Evolutionary conservation across 441 rosid genomes (phyloP).

Genomic region (Cnidoscolus chayamansa): DNA sequence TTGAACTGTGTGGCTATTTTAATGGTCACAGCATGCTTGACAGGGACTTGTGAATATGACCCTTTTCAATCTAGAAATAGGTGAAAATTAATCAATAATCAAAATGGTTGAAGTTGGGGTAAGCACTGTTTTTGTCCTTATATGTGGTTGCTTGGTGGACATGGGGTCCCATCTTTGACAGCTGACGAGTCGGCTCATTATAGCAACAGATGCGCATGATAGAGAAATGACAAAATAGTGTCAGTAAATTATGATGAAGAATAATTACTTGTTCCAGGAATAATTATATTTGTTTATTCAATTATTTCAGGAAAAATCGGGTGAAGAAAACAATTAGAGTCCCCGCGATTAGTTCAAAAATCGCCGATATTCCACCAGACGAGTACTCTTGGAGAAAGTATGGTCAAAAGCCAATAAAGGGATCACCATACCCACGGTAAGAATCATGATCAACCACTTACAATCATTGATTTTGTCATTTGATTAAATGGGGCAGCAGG

Average conservation of each 20-base stretch:
- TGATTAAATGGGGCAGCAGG: not conserved
- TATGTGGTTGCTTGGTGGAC: not conserved
- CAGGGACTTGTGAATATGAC: conserved; percentile 15
- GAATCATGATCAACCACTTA: not conserved
- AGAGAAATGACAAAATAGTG: not conserved
- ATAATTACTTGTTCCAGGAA: not conserved
- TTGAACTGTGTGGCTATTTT: not conserved
- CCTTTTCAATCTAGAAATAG: not conserved
- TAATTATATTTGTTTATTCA: not conserved
- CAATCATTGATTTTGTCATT: conserved; percentile 5
- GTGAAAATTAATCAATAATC: too few relatives aligned
- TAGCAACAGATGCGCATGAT: conserved; percentile 15
- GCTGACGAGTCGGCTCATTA: not conserved
- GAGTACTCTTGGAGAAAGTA: conserved; percentile 96
- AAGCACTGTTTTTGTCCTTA: conserved; percentile 18
- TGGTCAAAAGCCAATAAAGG: conserved; percentile 97
- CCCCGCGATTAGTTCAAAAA: conserved; percentile 82
- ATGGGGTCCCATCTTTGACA: conserved; percentile 22
- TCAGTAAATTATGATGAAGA: not conserved
- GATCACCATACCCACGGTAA: conserved; percentile 95
- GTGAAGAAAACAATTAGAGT: conserved; percentile 73
- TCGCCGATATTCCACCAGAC: conserved; percentile 93
- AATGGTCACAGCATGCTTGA: conserved; percentile 30
- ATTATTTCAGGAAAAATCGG: conserved; percentile 60
- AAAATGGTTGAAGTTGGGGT: not conserved